These are phyloP conservation scores for Suillus decipiens DNA, from an alignment of 768 basidiomycete species.

Conservation along the genomic window DNA sequence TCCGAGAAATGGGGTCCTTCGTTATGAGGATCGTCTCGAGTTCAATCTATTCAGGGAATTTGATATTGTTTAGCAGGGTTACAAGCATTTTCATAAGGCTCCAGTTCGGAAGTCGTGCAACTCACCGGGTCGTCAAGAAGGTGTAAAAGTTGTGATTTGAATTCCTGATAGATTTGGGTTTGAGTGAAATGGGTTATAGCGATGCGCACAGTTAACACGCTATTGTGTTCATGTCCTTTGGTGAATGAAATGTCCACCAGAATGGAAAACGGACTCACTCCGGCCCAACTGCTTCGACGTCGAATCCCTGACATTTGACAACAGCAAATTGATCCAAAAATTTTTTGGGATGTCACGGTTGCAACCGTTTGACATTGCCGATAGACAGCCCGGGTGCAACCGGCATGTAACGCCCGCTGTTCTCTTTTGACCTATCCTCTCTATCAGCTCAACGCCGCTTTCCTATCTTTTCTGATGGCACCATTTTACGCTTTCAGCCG, in stretches of 20 bases:
- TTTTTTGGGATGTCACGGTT: too few relatives aligned
- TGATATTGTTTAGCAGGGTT: conserved; percentile 41
- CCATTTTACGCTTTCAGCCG: not conserved
- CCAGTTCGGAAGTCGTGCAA: conserved; percentile 74
- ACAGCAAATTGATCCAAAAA: too few relatives aligned
- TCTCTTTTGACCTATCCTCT: not conserved
- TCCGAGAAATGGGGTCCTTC: conserved; percentile 62
- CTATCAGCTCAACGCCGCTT: not conserved
- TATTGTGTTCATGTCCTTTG: not conserved
- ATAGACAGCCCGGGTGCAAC: not conserved
- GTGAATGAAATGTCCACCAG: not conserved
- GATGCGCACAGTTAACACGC: not conserved
- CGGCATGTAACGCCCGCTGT: not conserved
- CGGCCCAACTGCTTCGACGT: too few relatives aligned
- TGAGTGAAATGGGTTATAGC: conserved; percentile 68
- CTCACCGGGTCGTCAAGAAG: conserved; percentile 52
- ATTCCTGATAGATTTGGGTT: conserved; percentile 46
- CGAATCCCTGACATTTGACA: too few relatives aligned
- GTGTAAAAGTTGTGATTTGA: conserved; percentile 44
- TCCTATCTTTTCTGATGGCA: not conserved
- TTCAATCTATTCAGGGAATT: not conserved
- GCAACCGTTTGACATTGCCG: not conserved
- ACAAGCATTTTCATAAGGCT: conserved; percentile 72
- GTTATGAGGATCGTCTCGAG: conserved; percentile 32
- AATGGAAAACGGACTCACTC: not conserved